Percentiles rank a stretch among this genome's conserved stretches.
Evolutionary conservation across 495 filamentous ascomycete genomes (phyloP).

Genomic region (Aspergillus diversus): DNA sequence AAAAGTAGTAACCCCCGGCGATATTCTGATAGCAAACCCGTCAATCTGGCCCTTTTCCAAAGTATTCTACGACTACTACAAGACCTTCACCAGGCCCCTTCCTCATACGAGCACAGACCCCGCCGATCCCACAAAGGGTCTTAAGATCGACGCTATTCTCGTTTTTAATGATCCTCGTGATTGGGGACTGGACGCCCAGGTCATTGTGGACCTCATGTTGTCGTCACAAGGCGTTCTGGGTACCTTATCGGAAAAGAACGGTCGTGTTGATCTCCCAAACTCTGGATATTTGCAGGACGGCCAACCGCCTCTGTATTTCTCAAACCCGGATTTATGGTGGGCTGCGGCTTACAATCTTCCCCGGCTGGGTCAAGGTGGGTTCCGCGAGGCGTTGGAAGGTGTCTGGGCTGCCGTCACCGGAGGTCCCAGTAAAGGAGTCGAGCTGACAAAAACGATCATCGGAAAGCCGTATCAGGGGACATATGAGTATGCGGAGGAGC

Average conservation of each 20-base stretch:
- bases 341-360: slow-evolving; percentile 80
- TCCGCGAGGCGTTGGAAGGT: slow-evolving; percentile 78
- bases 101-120: slow-evolving; percentile 37
- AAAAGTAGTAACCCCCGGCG: slow-evolving; percentile 81
- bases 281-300: slow-evolving; percentile 74
- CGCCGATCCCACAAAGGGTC: slow-evolving; percentile 44
- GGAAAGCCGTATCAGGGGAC: slow-evolving; percentile 82
- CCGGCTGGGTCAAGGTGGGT: slow-evolving; percentile 90
- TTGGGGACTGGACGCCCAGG: slow-evolving; percentile 85
- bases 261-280: slow-evolving; percentile 61
- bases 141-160: slow-evolving; percentile 83
- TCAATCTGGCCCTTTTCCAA: slow-evolving; percentile 79
- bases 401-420: slow-evolving; percentile 75
- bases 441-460: slow-evolving; percentile 68
- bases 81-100: slow-evolving; percentile 64
- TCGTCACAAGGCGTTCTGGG: slow-evolving; percentile 75
- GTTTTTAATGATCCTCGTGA: slow-evolving; percentile 92
- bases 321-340: slow-evolving; percentile 91
- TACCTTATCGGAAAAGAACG: slow-evolving; percentile 68
- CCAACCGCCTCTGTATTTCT: slow-evolving; percentile 83
- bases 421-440: slow-evolving; percentile 54
- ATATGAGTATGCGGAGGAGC: slow-evolving; percentile 81
- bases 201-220: slow-evolving; percentile 80
- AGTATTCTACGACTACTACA: slow-evolving; percentile 62
- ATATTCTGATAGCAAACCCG: slow-evolving; percentile 76